These are phyloP conservation scores for Dothideomycetidae sp. DNA, from an alignment of 2,329 filamentous ascomycete genomes.

Conservation along the genomic window DNA sequence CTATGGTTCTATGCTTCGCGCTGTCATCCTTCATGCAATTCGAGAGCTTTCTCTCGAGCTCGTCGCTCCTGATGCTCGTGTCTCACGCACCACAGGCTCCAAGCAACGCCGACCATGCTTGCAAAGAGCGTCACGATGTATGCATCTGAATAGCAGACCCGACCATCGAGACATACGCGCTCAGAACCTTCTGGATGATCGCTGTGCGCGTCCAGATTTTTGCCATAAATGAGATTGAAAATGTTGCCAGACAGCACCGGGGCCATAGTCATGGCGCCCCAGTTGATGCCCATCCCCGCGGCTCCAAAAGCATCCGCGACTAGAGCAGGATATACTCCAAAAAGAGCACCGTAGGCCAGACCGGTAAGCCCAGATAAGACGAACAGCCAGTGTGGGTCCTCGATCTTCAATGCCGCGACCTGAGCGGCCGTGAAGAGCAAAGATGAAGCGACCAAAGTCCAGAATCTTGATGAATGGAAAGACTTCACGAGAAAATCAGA, in stretches of 20 bases:
- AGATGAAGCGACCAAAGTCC: constrained; percentile 73
- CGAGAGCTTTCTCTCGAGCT: constrained; percentile 9
- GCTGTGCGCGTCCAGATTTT: constrained; percentile 64
- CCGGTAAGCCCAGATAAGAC: constrained; percentile 73
- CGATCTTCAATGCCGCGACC: constrained; percentile 57
- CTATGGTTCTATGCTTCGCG: no score
- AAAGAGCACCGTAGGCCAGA: constrained; percentile 81
- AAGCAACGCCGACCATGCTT: constrained; percentile 51
- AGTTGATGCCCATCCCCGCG: constrained; percentile 79
- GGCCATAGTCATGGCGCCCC: constrained; percentile 86
- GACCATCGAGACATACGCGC: constrained; percentile 59
- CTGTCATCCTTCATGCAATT: constrained; percentile 10
- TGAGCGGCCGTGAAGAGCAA: constrained; percentile 69
- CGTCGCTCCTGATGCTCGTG: constrained; percentile 34
- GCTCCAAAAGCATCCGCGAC: constrained; percentile 81
- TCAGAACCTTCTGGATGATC: constrained; percentile 38
- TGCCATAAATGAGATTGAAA: constrained; percentile 85
- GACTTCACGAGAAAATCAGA: constrained; percentile 81
- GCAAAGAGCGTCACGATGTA: constrained; percentile 66
- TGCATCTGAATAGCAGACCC: constrained; percentile 66
- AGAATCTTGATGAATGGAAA: constrained; percentile 67
- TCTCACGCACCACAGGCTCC: constrained; percentile 58
- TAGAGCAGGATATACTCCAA: constrained; percentile 84
- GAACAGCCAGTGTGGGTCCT: constrained; percentile 62
- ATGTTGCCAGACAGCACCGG: constrained; percentile 79